Conservation (phyloP, 2,329 filamentous ascomycete genomes). For the Phialophora tarda region DNA sequence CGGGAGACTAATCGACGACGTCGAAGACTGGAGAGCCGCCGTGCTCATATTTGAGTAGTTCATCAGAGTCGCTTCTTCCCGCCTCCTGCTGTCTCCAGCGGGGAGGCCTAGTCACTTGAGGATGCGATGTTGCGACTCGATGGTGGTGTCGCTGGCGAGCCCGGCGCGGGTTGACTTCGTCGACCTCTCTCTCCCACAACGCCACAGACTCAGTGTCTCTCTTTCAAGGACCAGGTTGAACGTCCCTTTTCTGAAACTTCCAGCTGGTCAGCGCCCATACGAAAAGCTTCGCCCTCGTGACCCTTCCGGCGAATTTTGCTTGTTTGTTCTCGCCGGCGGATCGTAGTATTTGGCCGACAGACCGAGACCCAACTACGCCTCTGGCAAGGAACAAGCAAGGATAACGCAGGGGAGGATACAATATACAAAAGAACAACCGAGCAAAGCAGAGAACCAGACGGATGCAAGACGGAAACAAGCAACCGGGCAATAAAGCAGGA, state of each 20-base stretch:
- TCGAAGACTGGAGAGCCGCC: constrained; percentile 35
- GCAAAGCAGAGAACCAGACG: constrained; percentile 7
- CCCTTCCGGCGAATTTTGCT: constrained; percentile 1
- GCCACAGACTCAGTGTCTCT: not conserved
- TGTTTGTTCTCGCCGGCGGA: constrained; percentile 1
- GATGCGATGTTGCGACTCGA: constrained; percentile 6
- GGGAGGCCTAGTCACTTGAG: constrained; percentile 12
- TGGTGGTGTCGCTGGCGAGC: not conserved
- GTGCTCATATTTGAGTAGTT: constrained; percentile 37
- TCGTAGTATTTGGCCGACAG: not conserved
- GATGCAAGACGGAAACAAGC: constrained; percentile 8
- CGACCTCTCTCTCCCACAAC: not conserved
- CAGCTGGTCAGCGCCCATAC: constrained; percentile 12
- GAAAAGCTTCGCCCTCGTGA: not conserved
- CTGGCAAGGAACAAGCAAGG: constrained; percentile 21
- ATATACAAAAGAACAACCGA: constrained; percentile 25
- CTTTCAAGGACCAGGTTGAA: constrained; percentile 12
- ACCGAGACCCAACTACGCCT: constrained; percentile 7
- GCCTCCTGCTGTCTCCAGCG: constrained; percentile 32
- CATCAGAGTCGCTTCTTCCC: constrained; percentile 29
- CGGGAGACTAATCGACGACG: constrained; percentile 39
- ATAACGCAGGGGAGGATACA: constrained; percentile 26
- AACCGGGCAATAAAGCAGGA: constrained; percentile 18
- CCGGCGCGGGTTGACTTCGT: not conserved
- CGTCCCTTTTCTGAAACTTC: constrained; percentile 15